A percentile compares a stretch with the other conserved stretches of the same genome.
These are phyloP conservation scores for Schwanniomyces pseudopolymorphus DNA, from an alignment of 805 yeast genomes.

Conservation along the genomic window DNA sequence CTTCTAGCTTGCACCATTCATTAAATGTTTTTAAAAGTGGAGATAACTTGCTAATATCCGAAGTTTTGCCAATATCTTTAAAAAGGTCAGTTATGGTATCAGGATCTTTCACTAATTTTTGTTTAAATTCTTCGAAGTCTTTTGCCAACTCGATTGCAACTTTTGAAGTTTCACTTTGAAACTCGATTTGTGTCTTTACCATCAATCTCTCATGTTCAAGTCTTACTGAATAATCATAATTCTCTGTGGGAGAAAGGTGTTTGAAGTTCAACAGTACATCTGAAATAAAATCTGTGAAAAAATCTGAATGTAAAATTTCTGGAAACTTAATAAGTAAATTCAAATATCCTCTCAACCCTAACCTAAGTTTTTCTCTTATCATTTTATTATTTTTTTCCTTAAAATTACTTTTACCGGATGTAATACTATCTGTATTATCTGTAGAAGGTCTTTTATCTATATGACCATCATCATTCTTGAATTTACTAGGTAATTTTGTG, in stretches of 20 bases:
- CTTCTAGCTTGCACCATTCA: conserved; percentile 79
- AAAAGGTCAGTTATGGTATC: conserved; percentile 63
- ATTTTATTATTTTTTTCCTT: conserved; percentile 17
- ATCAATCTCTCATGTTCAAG: conserved; percentile 58
- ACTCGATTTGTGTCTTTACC: conserved; percentile 61
- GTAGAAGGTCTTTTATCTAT: conserved; percentile 10
- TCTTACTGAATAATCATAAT: conserved; percentile 57
- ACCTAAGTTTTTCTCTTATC: conserved; percentile 73
- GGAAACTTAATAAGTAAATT: conserved; percentile 50
- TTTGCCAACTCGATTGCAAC: conserved; percentile 54
- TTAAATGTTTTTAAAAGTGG: conserved; percentile 67
- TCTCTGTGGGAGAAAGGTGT: conserved; percentile 41
- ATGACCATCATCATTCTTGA: conserved; percentile 35
- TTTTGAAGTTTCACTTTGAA: conserved; percentile 66
- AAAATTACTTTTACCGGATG: not conserved
- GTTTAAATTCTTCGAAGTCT: conserved; percentile 60
- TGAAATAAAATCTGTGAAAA: conserved; percentile 54
- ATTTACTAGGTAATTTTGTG: conserved; percentile 58
- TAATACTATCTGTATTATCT: conserved; percentile 6
- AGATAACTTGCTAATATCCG: conserved; percentile 56
- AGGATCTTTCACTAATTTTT: conserved; percentile 47
- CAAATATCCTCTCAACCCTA: conserved; percentile 75
- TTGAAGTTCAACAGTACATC: conserved; percentile 29
- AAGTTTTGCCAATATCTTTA: conserved; percentile 59
- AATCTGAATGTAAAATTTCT: conserved; percentile 53